phyloP scores from a whole-genome alignment of 805 yeast species.

The Yarrowia divulgata region DNA sequence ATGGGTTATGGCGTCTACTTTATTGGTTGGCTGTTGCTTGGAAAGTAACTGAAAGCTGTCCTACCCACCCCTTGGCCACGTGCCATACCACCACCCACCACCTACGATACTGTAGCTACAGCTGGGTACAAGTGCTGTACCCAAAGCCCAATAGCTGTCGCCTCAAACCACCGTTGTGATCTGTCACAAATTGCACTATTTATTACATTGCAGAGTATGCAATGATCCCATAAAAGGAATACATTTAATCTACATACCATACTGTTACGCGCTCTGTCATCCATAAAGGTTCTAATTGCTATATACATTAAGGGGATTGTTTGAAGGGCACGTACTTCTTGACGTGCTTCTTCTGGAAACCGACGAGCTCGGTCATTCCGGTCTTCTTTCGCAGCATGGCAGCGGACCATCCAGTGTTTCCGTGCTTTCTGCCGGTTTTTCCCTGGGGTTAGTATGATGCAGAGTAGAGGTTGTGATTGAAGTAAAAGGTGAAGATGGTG shows the following conservation, averaged over 20 bases:
- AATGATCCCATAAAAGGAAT: not conserved
- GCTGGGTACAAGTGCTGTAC: slow-evolving; percentile 14
- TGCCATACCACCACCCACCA: too few species aligned
- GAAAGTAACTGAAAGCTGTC: not conserved
- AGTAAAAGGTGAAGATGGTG: too few species aligned
- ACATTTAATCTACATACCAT: not conserved
- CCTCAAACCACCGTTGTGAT: not conserved
- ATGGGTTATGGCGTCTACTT: slow-evolving; percentile 22
- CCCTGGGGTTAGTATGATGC: slow-evolving; percentile 51
- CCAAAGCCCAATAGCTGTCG: not conserved
- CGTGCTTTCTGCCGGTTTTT: slow-evolving; percentile 88
- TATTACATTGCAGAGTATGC: slow-evolving; percentile 16
- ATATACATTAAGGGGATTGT: slow-evolving; percentile 39
- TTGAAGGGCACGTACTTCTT: slow-evolving; percentile 41
- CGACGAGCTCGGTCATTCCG: slow-evolving; percentile 62
- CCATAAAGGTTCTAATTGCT: slow-evolving; percentile 1
- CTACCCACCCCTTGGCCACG: too few species aligned
- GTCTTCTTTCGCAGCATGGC: slow-evolving; percentile 60
- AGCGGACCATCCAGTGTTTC: slow-evolving; percentile 87
- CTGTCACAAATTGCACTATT: not conserved
- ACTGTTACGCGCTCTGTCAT: not conserved
- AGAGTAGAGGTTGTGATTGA: not conserved
- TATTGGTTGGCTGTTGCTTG: slow-evolving; percentile 8
- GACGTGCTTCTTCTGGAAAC: slow-evolving; percentile 40
- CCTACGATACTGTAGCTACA: too few species aligned